A percentile compares a stretch with the other conserved stretches of the same genome.
These are phyloP conservation scores for Simmondsia chinensis DNA, from an alignment of 148 eudicot genomes.

Conservation along the genomic window DNA sequence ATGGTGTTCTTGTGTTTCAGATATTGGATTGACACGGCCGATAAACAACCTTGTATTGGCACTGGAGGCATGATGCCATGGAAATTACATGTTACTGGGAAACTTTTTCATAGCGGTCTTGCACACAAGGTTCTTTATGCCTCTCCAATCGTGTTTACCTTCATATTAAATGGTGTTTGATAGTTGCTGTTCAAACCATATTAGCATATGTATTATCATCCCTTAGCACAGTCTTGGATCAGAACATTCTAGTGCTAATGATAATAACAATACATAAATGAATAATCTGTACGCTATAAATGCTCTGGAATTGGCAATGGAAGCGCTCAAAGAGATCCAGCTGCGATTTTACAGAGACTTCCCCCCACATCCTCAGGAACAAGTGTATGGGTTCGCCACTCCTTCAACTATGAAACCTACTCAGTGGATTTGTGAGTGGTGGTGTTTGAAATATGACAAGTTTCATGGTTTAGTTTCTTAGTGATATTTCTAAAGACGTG, in stretches of 20 bases:
- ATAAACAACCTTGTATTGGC: conserved; percentile 99
- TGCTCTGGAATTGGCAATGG: conserved; percentile 92
- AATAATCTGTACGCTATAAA: conserved; percentile 58
- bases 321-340: conserved; percentile 83
- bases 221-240: too few relatives aligned
- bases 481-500: background rate
- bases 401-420: conserved; percentile 99
- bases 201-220: too few relatives aligned
- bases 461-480: background rate
- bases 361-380: conserved; percentile 77
- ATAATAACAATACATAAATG: too few relatives aligned
- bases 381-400: conserved; percentile 81
- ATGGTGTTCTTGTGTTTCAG: too few relatives aligned
- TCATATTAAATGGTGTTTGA: too few relatives aligned
- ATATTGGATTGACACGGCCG: conserved; percentile 98
- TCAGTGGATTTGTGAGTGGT: conserved; percentile 91
- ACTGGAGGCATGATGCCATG: conserved; percentile 95
- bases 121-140: conserved; percentile 83
- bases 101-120: conserved; percentile 96
- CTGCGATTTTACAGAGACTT: conserved; percentile 73
- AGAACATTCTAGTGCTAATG: too few relatives aligned
- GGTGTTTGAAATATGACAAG: background rate
- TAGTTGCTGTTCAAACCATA: too few relatives aligned
- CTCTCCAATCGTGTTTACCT: too few relatives aligned
- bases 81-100: conserved; percentile 76